Percentiles rank a stretch among this genome's conserved stretches.
These are phyloP conservation scores for Fusarium sp. DNA, from an alignment of 2,329 filamentous ascomycete species.

Conservation along the genomic window DNA sequence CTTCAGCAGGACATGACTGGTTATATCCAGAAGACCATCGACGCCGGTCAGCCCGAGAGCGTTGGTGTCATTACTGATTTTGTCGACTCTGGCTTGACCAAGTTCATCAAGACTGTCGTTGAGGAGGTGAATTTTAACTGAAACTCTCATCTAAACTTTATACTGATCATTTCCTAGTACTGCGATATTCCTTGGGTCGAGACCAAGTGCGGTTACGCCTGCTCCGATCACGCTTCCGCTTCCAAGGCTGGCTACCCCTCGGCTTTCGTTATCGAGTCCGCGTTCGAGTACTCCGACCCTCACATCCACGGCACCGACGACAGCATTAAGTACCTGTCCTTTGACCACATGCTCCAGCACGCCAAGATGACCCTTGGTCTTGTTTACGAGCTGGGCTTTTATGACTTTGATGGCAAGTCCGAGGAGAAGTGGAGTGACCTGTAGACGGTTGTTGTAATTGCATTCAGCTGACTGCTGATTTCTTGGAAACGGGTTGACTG, in stretches of 20 bases:
- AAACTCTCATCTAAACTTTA: not conserved
- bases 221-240: slow-evolving; percentile 79
- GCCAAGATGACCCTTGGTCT: slow-evolving; percentile 85
- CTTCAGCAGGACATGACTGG: slow-evolving; percentile 99
- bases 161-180: slow-evolving; percentile 65
- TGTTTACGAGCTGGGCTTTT: slow-evolving; percentile 85
- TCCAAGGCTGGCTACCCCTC: slow-evolving; percentile 80
- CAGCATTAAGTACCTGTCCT: slow-evolving; percentile 77
- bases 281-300: slow-evolving; percentile 73
- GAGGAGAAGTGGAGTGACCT: slow-evolving; percentile 51
- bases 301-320: slow-evolving; percentile 79
- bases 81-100: slow-evolving; percentile 83
- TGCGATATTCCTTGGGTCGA: slow-evolving; percentile 88
- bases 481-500: not conserved
- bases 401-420: slow-evolving; percentile 67
- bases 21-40: slow-evolving; percentile 83
- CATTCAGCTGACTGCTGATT: not conserved
- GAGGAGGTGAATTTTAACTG: slow-evolving; percentile 56
- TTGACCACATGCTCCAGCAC: slow-evolving; percentile 93
- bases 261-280: slow-evolving; percentile 80
- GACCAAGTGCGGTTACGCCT: slow-evolving; percentile 90
- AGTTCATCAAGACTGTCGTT: slow-evolving; percentile 91
- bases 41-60: slow-evolving; percentile 83
- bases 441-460: slow-evolving; percentile 39
- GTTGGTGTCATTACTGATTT: slow-evolving; percentile 95